Percentiles rank a stretch among this genome's conserved stretches.
These are phyloP conservation scores for Aspergillus hancockii DNA, from an alignment of 495 filamentous ascomycete species.

Conservation along the genomic window DNA sequence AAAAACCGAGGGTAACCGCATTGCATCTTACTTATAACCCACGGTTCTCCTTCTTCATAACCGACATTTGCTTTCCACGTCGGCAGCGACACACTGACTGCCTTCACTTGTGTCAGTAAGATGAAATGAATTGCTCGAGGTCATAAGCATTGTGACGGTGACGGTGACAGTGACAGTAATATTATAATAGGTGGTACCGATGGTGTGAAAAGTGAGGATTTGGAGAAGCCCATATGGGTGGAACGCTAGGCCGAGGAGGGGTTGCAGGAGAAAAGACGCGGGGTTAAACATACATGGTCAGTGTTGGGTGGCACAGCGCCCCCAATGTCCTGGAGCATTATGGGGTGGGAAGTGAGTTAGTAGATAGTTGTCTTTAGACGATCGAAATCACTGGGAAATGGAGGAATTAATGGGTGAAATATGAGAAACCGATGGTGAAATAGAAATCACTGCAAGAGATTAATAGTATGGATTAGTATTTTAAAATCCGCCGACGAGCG, in stretches of 20 bases:
- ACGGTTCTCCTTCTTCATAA: conserved; percentile 89
- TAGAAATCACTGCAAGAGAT: not conserved
- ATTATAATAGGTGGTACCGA: not conserved
- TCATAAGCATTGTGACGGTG: not conserved
- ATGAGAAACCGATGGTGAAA: conserved; percentile 11
- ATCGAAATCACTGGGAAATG: not conserved
- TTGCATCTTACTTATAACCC: conserved; percentile 81
- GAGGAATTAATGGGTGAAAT: not conserved
- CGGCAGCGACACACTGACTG: conserved; percentile 92
- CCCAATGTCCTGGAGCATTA: conserved; percentile 46
- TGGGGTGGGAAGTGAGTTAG: not conserved
- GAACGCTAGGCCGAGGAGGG: conserved; percentile 16
- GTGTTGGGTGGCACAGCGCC: conserved; percentile 52
- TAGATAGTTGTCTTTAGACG: not conserved
- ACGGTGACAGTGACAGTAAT: not conserved
- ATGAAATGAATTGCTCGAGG: not conserved
- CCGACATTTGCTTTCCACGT: conserved; percentile 89
- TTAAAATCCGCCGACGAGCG: conserved; percentile 15
- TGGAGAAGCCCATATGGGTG: not conserved
- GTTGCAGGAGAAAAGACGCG: conserved; percentile 28
- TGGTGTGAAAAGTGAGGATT: not conserved
- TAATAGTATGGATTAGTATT: too few species aligned
- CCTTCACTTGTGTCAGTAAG: conserved; percentile 51
- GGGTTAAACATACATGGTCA: conserved; percentile 51
- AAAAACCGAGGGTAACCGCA: conserved; percentile 97